Evolutionary conservation across 2,329 filamentous ascomycete genomes (phyloP).

Genomic region (Epichloe baconii): DNA sequence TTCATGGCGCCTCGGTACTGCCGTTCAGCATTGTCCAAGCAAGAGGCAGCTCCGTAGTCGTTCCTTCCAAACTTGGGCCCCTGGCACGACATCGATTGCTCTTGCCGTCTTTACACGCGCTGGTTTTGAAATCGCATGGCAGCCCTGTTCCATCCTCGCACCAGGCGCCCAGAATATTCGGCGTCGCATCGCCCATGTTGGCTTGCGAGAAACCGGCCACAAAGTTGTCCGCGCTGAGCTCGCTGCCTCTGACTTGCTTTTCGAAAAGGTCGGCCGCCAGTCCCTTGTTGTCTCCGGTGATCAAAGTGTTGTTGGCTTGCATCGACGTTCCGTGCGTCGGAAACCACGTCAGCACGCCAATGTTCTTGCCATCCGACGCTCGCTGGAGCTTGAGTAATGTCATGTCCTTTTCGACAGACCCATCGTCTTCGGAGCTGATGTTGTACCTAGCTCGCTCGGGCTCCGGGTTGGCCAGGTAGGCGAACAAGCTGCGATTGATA

Average conservation of each 20-base stretch:
- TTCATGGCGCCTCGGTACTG: constrained; percentile 46
- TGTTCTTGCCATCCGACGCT: constrained; percentile 55
- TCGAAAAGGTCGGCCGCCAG: constrained; percentile 78
- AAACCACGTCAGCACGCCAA: constrained; percentile 82
- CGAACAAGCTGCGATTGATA: constrained; percentile 71
- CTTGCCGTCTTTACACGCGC: constrained; percentile 59
- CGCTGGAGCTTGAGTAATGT: constrained; percentile 65
- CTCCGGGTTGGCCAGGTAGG: constrained; percentile 71
- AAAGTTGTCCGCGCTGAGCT: constrained; percentile 51
- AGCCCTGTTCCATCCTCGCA: constrained; percentile 70
- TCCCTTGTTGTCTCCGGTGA: constrained; percentile 87
- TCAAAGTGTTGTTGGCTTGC: constrained; percentile 77
- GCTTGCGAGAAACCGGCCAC: constrained; percentile 86
- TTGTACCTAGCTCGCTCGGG: constrained; percentile 57
- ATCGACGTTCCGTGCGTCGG: constrained; percentile 84
- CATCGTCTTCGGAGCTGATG: constrained; percentile 20
- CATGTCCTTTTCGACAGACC: constrained; percentile 58
- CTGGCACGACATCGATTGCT: constrained; percentile 57
- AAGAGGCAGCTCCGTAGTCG: constrained; percentile 62
- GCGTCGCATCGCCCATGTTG: constrained; percentile 80
- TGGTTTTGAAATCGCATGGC: constrained; percentile 60
- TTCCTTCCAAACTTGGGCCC: constrained; percentile 50
- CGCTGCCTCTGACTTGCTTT: constrained; percentile 43
- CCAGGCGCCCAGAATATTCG: constrained; percentile 72
- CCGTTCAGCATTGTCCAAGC: constrained; percentile 57